Conservation (phyloP, 169 alveolate genomes). For the Cryptosporidium parvum region DNA sequence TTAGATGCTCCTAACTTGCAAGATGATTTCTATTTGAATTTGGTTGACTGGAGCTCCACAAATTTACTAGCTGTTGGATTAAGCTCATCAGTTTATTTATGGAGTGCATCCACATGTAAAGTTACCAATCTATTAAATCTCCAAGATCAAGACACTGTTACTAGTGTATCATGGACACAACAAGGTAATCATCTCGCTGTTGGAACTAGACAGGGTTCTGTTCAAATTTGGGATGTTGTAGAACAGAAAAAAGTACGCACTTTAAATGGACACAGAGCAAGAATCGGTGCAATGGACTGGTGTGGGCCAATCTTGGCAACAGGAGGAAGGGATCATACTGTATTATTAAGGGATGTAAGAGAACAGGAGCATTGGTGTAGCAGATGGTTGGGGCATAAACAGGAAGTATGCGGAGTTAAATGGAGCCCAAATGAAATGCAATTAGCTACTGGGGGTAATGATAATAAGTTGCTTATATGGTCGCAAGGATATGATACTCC, state of each 20-base stretch:
- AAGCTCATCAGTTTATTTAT: conserved; percentile 89
- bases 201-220: conserved; percentile 90
- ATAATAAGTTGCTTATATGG: conserved; percentile 94
- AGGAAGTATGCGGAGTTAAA: conserved; percentile 91
- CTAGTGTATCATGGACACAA: conserved; percentile 91
- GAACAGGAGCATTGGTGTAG: conserved; percentile 79
- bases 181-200: conserved; percentile 89
- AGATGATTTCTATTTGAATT: conserved; percentile 92
- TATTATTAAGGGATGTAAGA: conserved; percentile 89
- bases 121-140: conserved; percentile 90
- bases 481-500: conserved; percentile 85
- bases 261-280: conserved; percentile 89
- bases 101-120: conserved; percentile 90
- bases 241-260: conserved; percentile 79
- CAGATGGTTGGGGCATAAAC: conserved; percentile 86
- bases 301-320: conserved; percentile 87
- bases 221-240: conserved; percentile 86
- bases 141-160: conserved; percentile 85
- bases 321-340: conserved; percentile 92
- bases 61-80: conserved; percentile 93
- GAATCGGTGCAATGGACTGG: conserved; percentile 94
- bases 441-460: conserved; percentile 96
- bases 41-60: conserved; percentile 89
- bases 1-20: conserved; percentile 93
- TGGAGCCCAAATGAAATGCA: conserved; percentile 91